Evolutionary conservation across 805 yeast genomes (phyloP), one percentile per base, ranked within the genome.

Genomic region (Phaffomyces opuntiae): DNA sequence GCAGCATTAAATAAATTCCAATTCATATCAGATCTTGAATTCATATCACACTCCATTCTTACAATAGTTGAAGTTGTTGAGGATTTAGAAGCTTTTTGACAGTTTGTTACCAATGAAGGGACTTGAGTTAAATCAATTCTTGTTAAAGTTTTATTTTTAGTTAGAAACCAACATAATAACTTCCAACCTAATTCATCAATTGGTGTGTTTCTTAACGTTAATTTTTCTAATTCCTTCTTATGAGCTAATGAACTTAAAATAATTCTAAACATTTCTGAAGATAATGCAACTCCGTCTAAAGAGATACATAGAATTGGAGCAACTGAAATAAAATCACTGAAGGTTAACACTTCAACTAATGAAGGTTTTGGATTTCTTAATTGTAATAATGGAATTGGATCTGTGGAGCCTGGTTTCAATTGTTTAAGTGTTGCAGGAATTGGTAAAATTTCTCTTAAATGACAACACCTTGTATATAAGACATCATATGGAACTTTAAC

Each of bases 401-500:
- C 85, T 43, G 80, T 74, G 1, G 90, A 78, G 1, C 90, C 93
- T 9, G 67, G 57, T 57, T 81, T 81, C 50, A 90, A 73, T 61
- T 87, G 96, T 57, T 83, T 85, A 56, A 87, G 59, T 7, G 91
- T 88, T 3, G 95, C 91, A 4, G 96, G 91, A 42, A 90, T 90
- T 2, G 98, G 97, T 49, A 90, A 63, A 47, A 90, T 90, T 57
- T 90, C 97, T 45, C 97, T 72, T 48, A 90, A 68, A 63, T 90
- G 97, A 57, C 97, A 90, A 62, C 97, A 90, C 53, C 97, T 72
- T 0, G 96, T 87, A 64, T 90, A 90, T 59, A 90, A 72, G 36
- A 82, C 72, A 55, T 88, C 96, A 44, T 84, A 74, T 32, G 77
- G 69, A 11, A 70, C 59, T 38, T 59, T 61, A 7, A 56, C 29